phyloP scores from a whole-genome alignment of 495 filamentous ascomycete species.

The Amphirosellinia nigrospora region DNA sequence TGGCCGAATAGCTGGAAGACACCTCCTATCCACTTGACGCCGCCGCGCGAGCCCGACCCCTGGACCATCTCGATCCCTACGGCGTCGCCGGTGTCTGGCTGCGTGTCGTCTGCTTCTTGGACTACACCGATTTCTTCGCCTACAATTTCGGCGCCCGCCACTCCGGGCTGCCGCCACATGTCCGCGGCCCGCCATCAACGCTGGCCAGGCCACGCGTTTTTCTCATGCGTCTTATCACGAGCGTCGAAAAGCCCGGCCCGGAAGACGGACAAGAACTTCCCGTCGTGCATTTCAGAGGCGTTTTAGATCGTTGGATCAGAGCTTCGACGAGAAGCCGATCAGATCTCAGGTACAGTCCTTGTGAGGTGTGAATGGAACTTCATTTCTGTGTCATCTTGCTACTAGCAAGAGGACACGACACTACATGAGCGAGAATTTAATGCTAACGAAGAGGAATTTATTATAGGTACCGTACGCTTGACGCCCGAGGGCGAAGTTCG shows the following conservation, averaged over 20 bases:
- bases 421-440: background rate
- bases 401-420: background rate
- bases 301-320: conserved; percentile 57
- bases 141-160: conserved; percentile 61
- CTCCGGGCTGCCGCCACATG: conserved; percentile 35
- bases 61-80: conserved; percentile 64
- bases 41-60: conserved; percentile 41
- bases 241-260: conserved; percentile 56
- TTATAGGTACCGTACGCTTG: conserved; percentile 57
- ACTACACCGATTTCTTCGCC: conserved; percentile 66
- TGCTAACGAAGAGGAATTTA: conserved; percentile 29
- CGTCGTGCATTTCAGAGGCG: conserved; percentile 64
- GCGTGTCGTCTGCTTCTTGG: conserved; percentile 50
- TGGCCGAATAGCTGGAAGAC: conserved; percentile 55
- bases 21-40: background rate
- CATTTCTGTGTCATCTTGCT: background rate
- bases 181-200: conserved; percentile 56
- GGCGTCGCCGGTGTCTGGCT: conserved; percentile 65
- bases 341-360: conserved; percentile 47
- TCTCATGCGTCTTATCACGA: conserved; percentile 61
- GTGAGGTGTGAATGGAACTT: conserved; percentile 43
- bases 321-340: conserved; percentile 69
- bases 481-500: conserved; percentile 69
- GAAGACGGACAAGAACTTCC: conserved; percentile 60
- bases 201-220: conserved; percentile 67